A percentile compares a stretch with the other conserved stretches of the same genome.
These are phyloP conservation scores for Phaeophleospora eucalypticola DNA, from an alignment of 2,329 filamentous ascomycete genomes.

Conservation along the genomic window DNA sequence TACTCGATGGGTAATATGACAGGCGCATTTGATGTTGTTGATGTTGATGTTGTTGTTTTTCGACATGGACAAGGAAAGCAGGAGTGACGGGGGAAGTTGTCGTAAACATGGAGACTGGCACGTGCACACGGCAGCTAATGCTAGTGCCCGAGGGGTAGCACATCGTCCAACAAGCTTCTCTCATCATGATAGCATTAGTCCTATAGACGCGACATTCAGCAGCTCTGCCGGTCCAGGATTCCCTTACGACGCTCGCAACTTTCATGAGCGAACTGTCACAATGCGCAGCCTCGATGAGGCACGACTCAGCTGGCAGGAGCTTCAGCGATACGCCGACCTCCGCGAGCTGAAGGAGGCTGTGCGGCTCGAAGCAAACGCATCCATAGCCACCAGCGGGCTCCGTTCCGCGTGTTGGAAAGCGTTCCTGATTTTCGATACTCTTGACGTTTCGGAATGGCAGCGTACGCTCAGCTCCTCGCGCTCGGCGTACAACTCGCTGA, in stretches of 20 bases:
- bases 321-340: conserved; percentile 27
- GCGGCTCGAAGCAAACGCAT: conserved; percentile 23
- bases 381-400: conserved; percentile 49
- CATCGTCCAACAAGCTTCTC: no score
- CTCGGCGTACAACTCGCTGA: conserved; percentile 66
- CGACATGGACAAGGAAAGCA: no score
- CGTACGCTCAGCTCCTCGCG: conserved; percentile 64
- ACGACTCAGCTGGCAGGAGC: conserved; percentile 30
- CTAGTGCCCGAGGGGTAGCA: no score
- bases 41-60: no score
- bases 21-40: no score
- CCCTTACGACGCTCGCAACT: no score
- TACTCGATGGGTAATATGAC: no score
- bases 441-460: conserved; percentile 64
- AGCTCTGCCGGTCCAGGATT: no score
- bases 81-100: no score
- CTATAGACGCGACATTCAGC: not conserved
- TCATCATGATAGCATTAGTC: no score
- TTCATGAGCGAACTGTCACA: not conserved
- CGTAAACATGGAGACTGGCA: no score
- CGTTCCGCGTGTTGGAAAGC: conserved; percentile 92
- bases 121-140: no score
- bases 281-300: conserved; percentile 34
- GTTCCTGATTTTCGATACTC: conserved; percentile 70
- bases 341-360: conserved; percentile 30